Conservation (phyloP, 305 asterid species). For the Withania somnifera region DNA sequence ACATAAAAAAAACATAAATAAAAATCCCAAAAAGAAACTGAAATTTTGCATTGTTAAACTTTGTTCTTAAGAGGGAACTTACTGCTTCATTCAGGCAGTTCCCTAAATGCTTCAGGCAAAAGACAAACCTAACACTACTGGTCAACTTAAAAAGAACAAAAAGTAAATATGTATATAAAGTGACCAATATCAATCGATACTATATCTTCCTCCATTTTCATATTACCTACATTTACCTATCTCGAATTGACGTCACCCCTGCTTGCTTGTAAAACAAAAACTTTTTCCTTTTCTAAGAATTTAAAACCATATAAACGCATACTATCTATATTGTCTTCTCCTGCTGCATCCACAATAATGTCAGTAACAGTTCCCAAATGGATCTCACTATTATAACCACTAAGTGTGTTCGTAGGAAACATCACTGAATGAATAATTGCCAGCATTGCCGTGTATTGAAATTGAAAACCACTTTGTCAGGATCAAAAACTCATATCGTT, state of each 20-base stretch:
- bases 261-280: background rate
- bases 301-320: background rate
- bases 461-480: too few species aligned
- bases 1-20: too few species aligned
- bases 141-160: background rate
- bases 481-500: too few species aligned
- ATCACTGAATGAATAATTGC: conserved; percentile 27
- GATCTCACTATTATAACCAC: conserved; percentile 35
- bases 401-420: conserved; percentile 18
- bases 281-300: background rate
- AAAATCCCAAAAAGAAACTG: too few species aligned
- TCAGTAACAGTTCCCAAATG: conserved; percentile 24
- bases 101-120: background rate
- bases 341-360: conserved; percentile 14
- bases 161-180: background rate
- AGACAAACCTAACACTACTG: background rate
- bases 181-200: background rate
- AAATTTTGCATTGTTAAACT: too few species aligned
- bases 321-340: background rate
- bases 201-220: background rate
- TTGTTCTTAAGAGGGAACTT: too few species aligned
- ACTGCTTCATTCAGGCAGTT: background rate
- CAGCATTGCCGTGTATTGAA: conserved; percentile 43
- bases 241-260: background rate
- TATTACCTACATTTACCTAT: background rate